A percentile compares a stretch with the other conserved stretches of the same genome.
These are phyloP conservation scores for Boletus vermiculosoides DNA, from an alignment of 768 basidiomycete genomes.

Conservation along the genomic window DNA sequence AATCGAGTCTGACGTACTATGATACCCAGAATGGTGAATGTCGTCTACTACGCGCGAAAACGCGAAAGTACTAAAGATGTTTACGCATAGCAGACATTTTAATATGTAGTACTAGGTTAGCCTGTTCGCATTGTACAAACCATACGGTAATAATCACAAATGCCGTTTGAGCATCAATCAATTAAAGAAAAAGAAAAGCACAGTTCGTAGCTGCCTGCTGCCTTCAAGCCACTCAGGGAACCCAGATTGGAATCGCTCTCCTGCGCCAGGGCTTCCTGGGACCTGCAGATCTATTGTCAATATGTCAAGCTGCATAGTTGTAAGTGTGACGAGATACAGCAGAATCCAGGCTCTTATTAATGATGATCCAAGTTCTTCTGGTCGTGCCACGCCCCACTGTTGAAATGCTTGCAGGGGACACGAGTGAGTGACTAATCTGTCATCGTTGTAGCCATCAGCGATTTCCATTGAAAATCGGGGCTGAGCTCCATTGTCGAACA, in stretches of 20 bases:
- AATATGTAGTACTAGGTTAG: neutral
- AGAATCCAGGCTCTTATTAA: neutral
- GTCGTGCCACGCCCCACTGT: too few species aligned
- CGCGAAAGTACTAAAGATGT: neutral
- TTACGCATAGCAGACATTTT: neutral
- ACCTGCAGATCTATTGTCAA: neutral
- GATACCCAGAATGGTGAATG: slow-evolving; percentile 4
- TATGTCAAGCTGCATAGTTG: too few species aligned
- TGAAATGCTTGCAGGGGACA: neutral
- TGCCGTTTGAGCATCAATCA: neutral
- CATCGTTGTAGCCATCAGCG: neutral
- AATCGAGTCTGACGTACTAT: slow-evolving; percentile 5
- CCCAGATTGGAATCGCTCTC: neutral
- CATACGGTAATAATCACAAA: neutral
- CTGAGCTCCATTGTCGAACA: slow-evolving; percentile 2
- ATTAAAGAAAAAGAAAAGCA: neutral
- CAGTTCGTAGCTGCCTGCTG: neutral
- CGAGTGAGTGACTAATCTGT: neutral
- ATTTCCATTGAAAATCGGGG: neutral
- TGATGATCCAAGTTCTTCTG: neutral
- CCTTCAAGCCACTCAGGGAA: too few species aligned
- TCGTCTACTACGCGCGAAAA: neutral
- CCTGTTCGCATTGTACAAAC: neutral
- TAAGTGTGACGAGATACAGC: neutral
- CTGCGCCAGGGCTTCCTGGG: neutral